Percentiles rank a stretch among this genome's conserved stretches.
phyloP scores from a whole-genome alignment of 164 flowering plant species.

The Cinnamomum micranthum region DNA sequence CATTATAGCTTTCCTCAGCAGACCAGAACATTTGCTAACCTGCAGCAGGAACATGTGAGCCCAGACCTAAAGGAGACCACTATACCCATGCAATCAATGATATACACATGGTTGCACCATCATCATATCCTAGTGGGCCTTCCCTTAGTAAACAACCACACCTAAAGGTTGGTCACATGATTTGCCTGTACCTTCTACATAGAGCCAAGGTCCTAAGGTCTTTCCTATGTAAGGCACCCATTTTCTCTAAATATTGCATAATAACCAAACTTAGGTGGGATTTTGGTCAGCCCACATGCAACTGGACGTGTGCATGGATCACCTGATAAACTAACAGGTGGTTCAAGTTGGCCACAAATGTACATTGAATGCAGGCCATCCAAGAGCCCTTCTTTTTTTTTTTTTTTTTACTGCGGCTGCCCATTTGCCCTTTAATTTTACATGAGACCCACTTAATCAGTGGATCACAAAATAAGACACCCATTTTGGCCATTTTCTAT shows the following conservation, averaged over 20 bases:
- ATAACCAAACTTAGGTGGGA: not conserved
- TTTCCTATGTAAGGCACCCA: not conserved
- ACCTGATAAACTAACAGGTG: not conserved
- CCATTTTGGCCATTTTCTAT: no score
- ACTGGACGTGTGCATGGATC: not conserved
- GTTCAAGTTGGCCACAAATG: not conserved
- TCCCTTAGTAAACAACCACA: conserved; percentile 1
- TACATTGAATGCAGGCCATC: not conserved
- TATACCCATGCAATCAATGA: conserved; percentile 21
- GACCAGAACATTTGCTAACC: conserved; percentile 25
- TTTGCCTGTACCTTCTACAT: not conserved
- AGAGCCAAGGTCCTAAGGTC: not conserved
- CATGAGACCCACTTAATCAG: no score
- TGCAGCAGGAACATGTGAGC: conserved; percentile 31
- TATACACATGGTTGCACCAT: conserved; percentile 23
- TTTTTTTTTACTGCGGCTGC: no score
- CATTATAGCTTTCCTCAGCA: not conserved
- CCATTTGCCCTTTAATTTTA: no score
- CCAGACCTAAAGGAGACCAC: conserved; percentile 28
- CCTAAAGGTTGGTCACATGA: not conserved
- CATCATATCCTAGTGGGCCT: conserved; percentile 15
- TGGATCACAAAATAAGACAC: no score
- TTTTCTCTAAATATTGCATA: not conserved
- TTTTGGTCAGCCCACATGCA: not conserved
- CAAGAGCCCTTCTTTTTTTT: no score